A percentile compares a stretch with the other conserved stretches of the same genome.
Evolutionary conservation across 345 rosid species (phyloP).

Genomic region (Kernera saxatilis): DNA sequence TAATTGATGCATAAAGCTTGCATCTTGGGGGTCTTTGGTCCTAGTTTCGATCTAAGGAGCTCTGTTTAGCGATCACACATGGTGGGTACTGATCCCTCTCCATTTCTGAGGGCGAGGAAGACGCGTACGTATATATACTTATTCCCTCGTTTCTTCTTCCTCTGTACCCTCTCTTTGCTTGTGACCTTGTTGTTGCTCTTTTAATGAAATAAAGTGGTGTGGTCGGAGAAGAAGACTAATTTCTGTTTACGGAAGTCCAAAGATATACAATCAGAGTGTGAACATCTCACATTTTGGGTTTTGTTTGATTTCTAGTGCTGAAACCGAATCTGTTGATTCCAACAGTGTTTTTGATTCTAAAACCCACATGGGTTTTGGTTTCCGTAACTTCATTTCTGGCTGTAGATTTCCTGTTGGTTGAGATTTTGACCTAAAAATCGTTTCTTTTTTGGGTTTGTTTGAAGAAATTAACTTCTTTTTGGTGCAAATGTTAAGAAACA

Average conservation of each 20-base stretch:
- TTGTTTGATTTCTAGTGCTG: not conserved
- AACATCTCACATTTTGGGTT: not conserved
- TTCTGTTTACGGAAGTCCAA: not conserved
- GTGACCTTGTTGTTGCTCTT: not conserved
- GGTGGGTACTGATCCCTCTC: not conserved
- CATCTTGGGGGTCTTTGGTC: not conserved
- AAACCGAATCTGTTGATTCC: not conserved
- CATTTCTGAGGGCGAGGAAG: not conserved
- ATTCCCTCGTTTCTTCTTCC: not conserved
- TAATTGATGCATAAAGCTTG: not conserved
- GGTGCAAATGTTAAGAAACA: not conserved
- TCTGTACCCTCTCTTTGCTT: not conserved
- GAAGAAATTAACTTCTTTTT: not conserved
- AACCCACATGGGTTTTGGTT: not conserved
- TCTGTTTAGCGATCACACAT: constrained; percentile 7
- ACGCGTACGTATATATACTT: constrained; percentile 2
- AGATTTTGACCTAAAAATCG: not conserved
- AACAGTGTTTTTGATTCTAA: not conserved
- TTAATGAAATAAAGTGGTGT: not conserved
- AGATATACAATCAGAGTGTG: not conserved
- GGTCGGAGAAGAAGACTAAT: not conserved
- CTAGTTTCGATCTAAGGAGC: not conserved
- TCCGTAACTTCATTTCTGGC: not conserved
- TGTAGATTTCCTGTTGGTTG: not conserved
- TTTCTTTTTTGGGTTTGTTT: not conserved